Percentiles rank a stretch among this genome's conserved stretches.
Evolutionary conservation across 768 basidiomycete species (phyloP).

Genomic region (Trametes cinnabarina): DNA sequence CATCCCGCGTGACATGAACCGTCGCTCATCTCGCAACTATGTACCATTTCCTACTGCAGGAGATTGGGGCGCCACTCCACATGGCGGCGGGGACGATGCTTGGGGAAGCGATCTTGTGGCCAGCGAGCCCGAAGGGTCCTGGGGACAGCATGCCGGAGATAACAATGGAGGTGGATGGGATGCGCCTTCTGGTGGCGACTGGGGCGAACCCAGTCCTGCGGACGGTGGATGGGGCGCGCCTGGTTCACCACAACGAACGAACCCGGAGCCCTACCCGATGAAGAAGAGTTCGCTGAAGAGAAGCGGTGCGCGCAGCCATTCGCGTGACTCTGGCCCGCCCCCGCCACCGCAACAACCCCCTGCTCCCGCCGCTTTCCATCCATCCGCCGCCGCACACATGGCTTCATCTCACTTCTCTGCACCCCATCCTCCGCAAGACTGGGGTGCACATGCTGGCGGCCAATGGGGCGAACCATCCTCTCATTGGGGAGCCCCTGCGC

Average conservation of each 20-base stretch:
- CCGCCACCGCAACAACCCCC: slow-evolving; percentile 6
- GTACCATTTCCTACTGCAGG: slow-evolving; percentile 13
- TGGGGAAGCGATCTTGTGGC: neutral
- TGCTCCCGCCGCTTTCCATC: slow-evolving; percentile 15
- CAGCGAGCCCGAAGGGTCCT: neutral
- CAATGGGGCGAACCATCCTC: slow-evolving; percentile 7
- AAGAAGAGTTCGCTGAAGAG: slow-evolving; percentile 7
- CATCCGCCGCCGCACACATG: slow-evolving; percentile 10
- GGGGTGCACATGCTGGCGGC: slow-evolving; percentile 1
- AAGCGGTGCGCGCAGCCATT: slow-evolving; percentile 12
- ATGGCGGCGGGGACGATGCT: neutral
- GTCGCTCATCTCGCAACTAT: slow-evolving; percentile 5
- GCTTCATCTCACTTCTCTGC: slow-evolving; percentile 2
- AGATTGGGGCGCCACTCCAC: slow-evolving; percentile 1
- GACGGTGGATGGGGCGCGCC: slow-evolving; percentile 5
- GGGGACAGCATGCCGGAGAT: neutral
- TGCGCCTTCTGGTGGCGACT: neutral
- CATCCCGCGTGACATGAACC: slow-evolving; percentile 2
- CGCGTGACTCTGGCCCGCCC: neutral
- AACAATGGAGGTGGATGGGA: slow-evolving; percentile 3
- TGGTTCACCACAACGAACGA: neutral
- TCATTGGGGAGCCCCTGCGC: neutral
- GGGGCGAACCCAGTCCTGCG: neutral
- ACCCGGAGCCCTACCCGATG: neutral
- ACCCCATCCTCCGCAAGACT: neutral